Base-by-base conservation (phyloP, 108 stramenopile genomes). In the Fragilariopsis cylindrus region DNA sequence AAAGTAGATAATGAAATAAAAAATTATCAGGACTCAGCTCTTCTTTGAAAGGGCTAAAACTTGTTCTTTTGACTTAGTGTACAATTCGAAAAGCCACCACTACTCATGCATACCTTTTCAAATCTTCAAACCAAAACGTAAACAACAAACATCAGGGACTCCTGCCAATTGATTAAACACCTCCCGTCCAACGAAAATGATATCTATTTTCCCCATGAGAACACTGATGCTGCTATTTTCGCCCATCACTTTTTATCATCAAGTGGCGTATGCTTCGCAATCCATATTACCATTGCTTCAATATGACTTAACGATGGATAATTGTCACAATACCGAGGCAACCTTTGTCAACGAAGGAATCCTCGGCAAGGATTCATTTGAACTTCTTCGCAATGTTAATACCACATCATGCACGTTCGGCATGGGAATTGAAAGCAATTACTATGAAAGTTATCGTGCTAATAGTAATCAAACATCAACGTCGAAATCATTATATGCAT, bases 371-470 rank as follows among this genome's bases (percentile, higher is more conserved):
- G 11, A 42, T 19, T 16, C 47, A 2, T 8, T 60, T 16, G 7
- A 16, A 9, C 42, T 72, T n/a, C 13, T 60, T 39, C 58, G 72
- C 8, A 72, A 72, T 48, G 46, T 13, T 0, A 69, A 41, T 16
- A 60, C 48, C 8, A 76, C 75, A 43, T 40, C 44, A 21, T 76
- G 75, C 50, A 12, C 58, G 4, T n/a, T 13, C 6, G 75, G 75
- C 39, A 72, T 62, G 44, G 72, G 72, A 46, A 43, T 56, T 49
- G 47, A 56, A 72, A 60, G 60, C 5, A 46, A 72, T 5, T 12
- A 39, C 16, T 55, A 44, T 57, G 11, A 42, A 57, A 18, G n/a
- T 48, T 2, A 7, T 18, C 3, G 5, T 41, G 49, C 4, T 18
- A 41, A 53, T 19, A 53, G 39, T 39, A 11, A 69, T 3, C 6